Evolutionary conservation across 441 rosid species (phyloP).

Genomic region (Rhodomyrtus psidioides): DNA sequence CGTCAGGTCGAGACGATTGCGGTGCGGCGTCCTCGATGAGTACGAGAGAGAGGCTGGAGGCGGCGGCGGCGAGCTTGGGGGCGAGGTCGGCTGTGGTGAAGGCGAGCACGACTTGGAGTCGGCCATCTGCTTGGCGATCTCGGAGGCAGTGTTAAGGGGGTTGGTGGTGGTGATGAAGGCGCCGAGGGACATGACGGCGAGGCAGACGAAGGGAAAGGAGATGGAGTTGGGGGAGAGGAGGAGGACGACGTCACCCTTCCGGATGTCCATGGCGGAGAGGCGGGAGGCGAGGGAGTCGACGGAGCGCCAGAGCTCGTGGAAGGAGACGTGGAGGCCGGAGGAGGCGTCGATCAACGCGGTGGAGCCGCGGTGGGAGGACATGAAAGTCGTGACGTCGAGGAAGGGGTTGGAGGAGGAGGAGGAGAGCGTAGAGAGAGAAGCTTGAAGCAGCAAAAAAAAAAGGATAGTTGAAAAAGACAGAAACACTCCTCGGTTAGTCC

Average conservation of each 20-base stretch:
- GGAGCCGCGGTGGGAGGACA: too few relatives aligned
- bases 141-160: constrained; percentile 65
- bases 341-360: too few relatives aligned
- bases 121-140: constrained; percentile 50
- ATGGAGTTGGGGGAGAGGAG: constrained; percentile 79
- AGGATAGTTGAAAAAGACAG: too few relatives aligned
- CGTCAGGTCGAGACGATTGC: background rate
- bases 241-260: constrained; percentile 72
- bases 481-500: too few relatives aligned
- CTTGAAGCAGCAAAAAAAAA: too few relatives aligned
- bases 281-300: constrained; percentile 51
- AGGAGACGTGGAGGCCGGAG: constrained; percentile 32
- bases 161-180: constrained; percentile 88
- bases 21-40: constrained; percentile 39
- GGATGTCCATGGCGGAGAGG: constrained; percentile 48
- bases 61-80: constrained; percentile 33
- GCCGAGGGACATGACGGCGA: constrained; percentile 82
- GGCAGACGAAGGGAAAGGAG: constrained; percentile 66
- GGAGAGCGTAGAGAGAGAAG: too few relatives aligned
- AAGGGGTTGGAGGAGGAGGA: too few relatives aligned
- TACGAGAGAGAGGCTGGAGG: constrained; percentile 28
- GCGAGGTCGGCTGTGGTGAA: constrained; percentile 44
- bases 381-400: too few relatives aligned
- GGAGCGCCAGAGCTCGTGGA: constrained; percentile 55
- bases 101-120: constrained; percentile 57